Percentiles rank a stretch among this genome's conserved stretches.
Evolutionary conservation across 2,329 filamentous ascomycete genomes (phyloP).

Genomic region (Aspergillus sp.): DNA sequence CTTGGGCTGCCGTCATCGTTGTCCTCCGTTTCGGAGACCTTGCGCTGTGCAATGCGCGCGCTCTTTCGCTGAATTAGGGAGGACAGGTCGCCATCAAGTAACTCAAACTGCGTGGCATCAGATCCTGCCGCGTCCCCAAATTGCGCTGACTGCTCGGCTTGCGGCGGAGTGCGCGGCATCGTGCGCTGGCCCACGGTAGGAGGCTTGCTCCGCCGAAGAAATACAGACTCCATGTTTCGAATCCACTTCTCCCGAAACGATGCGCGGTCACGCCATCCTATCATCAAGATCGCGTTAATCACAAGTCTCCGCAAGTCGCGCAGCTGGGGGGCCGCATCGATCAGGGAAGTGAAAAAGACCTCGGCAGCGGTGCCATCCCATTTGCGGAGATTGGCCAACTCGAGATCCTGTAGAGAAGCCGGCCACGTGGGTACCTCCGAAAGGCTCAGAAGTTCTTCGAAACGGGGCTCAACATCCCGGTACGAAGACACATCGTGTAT

Average conservation of each 20-base stretch:
- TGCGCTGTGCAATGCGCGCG: constrained; percentile 25
- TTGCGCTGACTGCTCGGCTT: constrained; percentile 1
- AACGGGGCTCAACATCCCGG: constrained; percentile 65
- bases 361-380: constrained; percentile 62
- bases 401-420: constrained; percentile 56
- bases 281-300: constrained; percentile 69
- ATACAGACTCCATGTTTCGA: constrained; percentile 51
- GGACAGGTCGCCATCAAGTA: constrained; percentile 7
- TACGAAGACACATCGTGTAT: constrained; percentile 63
- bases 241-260: constrained; percentile 72
- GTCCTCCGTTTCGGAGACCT: constrained; percentile 18
- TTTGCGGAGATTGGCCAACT: constrained; percentile 67
- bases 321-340: constrained; percentile 59
- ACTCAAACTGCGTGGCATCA: constrained; percentile 6
- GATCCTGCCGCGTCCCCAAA: constrained; percentile 1
- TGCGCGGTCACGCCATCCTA: constrained; percentile 70
- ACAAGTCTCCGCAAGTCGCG: constrained; percentile 59
- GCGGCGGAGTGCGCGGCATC: constrained; percentile 10
- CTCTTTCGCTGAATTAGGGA: constrained; percentile 31
- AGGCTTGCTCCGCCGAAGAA: constrained; percentile 26
- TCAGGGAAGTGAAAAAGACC: constrained; percentile 68
- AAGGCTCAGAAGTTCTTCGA: constrained; percentile 52
- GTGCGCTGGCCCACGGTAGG: constrained; percentile 22
- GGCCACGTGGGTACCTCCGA: constrained; percentile 70
- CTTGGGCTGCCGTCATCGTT: constrained; percentile 3